Percentiles rank a stretch among this genome's conserved stretches.
Conservation (phyloP, 441 rosid genomes). For the Adansonia grandidieri region DNA sequence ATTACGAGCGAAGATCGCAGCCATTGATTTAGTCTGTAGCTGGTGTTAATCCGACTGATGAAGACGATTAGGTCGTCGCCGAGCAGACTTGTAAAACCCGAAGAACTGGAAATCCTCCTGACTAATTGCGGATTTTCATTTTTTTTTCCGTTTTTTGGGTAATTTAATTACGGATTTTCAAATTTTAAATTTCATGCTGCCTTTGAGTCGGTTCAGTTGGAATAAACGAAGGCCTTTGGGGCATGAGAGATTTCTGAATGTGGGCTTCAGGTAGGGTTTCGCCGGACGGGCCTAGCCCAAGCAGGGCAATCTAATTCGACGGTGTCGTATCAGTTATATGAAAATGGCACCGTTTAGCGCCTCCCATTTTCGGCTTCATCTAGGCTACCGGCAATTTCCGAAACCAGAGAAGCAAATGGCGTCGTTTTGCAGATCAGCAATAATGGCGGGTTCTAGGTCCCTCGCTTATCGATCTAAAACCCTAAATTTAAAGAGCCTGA, state of each 20-base stretch:
- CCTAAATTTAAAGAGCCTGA: constrained; percentile 41
- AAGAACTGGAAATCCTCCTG: neutral
- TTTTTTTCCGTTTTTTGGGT: neutral
- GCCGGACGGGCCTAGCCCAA: too few relatives aligned
- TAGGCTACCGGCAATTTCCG: neutral
- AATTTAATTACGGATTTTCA: neutral
- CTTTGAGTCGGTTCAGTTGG: neutral
- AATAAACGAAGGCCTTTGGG: neutral
- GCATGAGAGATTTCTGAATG: constrained; percentile 5
- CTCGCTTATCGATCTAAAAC: constrained; percentile 53
- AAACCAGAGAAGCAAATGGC: constrained; percentile 52
- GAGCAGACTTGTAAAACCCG: constrained; percentile 5
- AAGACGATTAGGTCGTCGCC: constrained; percentile 27
- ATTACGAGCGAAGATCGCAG: constrained; percentile 84
- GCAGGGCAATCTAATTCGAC: too few relatives aligned
- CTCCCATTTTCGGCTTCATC: neutral
- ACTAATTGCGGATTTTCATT: neutral
- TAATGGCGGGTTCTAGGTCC: constrained; percentile 59
- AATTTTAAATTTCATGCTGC: neutral
- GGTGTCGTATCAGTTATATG: neutral
- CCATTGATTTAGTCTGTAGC: constrained; percentile 44
- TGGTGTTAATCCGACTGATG: neutral
- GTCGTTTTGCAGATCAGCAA: constrained; percentile 63
- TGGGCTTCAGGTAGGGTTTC: too few relatives aligned
- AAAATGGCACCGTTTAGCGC: neutral